Evolutionary conservation across 106 monocot species (phyloP).

Genomic region (Dactylorhiza incarnata): DNA sequence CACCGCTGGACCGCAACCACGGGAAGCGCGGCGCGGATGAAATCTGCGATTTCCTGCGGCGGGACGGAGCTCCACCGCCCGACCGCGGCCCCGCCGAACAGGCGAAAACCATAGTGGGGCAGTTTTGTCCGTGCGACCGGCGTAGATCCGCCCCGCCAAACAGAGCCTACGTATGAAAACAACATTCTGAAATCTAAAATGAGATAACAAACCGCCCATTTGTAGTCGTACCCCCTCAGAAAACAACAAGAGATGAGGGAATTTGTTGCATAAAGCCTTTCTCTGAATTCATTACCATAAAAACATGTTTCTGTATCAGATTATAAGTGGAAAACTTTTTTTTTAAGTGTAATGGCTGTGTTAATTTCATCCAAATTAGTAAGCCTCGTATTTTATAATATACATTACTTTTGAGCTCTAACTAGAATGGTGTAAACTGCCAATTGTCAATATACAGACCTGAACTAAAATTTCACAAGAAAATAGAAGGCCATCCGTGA

Average conservation of each 20-base stretch:
- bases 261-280: no score
- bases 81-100: no score
- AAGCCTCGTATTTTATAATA: background rate
- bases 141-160: no score
- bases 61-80: no score
- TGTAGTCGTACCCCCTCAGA: conserved; percentile 96
- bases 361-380: background rate
- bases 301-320: conserved; percentile 74
- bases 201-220: conserved; percentile 84
- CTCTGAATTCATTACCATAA: conserved; percentile 88
- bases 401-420: background rate
- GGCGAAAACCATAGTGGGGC: no score
- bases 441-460: background rate
- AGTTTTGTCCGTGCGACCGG: no score
- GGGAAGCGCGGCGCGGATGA: no score
- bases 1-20: no score
- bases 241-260: conserved; percentile 79
- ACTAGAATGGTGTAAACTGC: background rate
- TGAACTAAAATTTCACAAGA: background rate
- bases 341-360: background rate
- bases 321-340: conserved; percentile 22
- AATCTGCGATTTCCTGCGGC: no score
- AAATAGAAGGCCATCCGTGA: background rate
- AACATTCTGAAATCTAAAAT: conserved; percentile 87
- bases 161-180: conserved; percentile 96